Conservation (phyloP, 2,329 filamentous ascomycete genomes). For the Aspergillus glaucus region DNA sequence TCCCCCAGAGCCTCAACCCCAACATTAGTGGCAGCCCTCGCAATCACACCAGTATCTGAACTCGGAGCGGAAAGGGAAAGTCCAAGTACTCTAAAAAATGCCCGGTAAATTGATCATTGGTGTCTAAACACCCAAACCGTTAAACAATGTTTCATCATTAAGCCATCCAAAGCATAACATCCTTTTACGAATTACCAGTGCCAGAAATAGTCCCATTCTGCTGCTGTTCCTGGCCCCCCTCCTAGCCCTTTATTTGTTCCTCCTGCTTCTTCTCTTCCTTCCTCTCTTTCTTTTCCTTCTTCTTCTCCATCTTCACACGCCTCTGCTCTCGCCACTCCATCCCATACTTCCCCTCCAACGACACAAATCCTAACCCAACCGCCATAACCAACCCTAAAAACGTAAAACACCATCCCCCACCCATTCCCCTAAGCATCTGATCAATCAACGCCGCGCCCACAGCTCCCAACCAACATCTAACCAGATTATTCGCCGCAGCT, state of each 20-base stretch:
- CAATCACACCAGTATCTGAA: too few relatives aligned
- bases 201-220: neutral
- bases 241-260: slow-evolving; percentile 2
- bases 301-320: slow-evolving; percentile 6
- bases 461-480: slow-evolving; percentile 24
- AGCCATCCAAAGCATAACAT: too few relatives aligned
- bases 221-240: neutral
- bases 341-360: slow-evolving; percentile 10
- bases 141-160: too few relatives aligned
- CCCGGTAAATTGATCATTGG: too few relatives aligned
- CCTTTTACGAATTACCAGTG: neutral
- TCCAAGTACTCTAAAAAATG: too few relatives aligned
- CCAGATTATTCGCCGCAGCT: slow-evolving; percentile 23
- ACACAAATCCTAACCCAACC: slow-evolving; percentile 11
- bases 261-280: slow-evolving; percentile 6
- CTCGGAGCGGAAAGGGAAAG: too few relatives aligned
- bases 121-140: too few relatives aligned
- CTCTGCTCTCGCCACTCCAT: slow-evolving; percentile 17
- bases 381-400: slow-evolving; percentile 17
- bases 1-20: too few relatives aligned
- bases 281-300: slow-evolving; percentile 5
- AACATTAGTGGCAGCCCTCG: too few relatives aligned
- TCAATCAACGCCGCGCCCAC: slow-evolving; percentile 20
- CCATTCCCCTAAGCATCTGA: slow-evolving; percentile 20
- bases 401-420: slow-evolving; percentile 24